These are phyloP conservation scores for Colletotrichum neosansevieriae DNA, from an alignment of 2,329 filamentous ascomycete species.

Conservation along the genomic window DNA sequence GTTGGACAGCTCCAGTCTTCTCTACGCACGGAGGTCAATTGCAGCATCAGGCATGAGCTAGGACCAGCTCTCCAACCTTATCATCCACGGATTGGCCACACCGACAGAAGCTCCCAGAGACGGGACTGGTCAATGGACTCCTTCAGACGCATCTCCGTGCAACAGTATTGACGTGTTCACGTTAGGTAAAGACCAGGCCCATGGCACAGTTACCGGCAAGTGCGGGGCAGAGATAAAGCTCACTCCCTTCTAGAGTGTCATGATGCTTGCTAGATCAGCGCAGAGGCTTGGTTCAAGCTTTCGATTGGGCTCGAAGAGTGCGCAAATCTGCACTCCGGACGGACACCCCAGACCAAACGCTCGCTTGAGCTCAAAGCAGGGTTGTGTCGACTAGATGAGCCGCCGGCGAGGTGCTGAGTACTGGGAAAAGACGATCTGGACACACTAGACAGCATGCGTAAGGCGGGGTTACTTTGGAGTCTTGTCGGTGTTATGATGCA, in stretches of 20 bases:
- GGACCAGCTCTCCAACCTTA: conserved; percentile 33
- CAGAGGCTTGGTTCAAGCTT: conserved; percentile 20
- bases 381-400: conserved; percentile 2
- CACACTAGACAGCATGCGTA: conserved; percentile 6
- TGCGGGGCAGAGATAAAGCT: conserved; percentile 41
- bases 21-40: conserved; percentile 22
- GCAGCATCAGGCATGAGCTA: conserved; percentile 15
- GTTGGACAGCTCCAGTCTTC: conserved; percentile 20
- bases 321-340: conserved; percentile 20
- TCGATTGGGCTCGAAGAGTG: conserved; percentile 23
- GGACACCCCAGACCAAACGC: conserved; percentile 13
- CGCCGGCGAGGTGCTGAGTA: not conserved
- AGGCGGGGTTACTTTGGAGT: conserved; percentile 26
- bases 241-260: conserved; percentile 17
- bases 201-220: conserved; percentile 24
- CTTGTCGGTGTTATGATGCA: conserved; percentile 29
- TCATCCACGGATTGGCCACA: conserved; percentile 25
- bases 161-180: conserved; percentile 36
- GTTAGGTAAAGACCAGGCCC: conserved; percentile 39
- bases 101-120: conserved; percentile 14
- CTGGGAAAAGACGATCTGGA: conserved; percentile 18
- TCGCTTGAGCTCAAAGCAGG: conserved; percentile 16
- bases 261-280: conserved; percentile 35
- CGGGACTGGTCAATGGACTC: conserved; percentile 31
- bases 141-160: conserved; percentile 19